Evolutionary conservation across 768 basidiomycete genomes (phyloP), one percentile per base, ranked within the genome.

Genomic region (Suillus decipiens): DNA sequence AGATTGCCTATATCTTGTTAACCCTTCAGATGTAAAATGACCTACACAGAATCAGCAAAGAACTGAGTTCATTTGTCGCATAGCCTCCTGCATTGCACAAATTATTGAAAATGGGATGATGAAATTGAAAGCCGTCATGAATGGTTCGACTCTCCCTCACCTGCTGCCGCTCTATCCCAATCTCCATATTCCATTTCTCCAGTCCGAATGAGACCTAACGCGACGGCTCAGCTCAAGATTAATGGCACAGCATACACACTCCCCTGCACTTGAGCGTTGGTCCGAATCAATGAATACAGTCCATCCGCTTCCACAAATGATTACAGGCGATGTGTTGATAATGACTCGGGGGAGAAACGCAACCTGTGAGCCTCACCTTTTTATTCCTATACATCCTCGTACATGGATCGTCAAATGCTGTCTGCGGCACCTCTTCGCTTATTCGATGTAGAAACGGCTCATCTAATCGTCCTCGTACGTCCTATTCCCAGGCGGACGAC

Each of bases 101-200:
- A n/a, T n/a, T n/a, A n/a, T n/a, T n/a, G n/a, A n/a, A n/a, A n/a
- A n/a, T n/a, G n/a, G n/a, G n/a, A n/a, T n/a, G n/a, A n/a, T n/a
- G n/a, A n/a, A n/a, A n/a, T n/a, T n/a, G n/a, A n/a, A n/a, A n/a
- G n/a, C n/a, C n/a, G n/a, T n/a, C n/a, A n/a, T n/a, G 93, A 96
- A 69, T 86, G 91, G 63, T 77, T 84, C 2, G 90, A 93, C 70
- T 90, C 89, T 19, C 71, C 72, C 63, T 87, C 92, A 61, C 90
- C 90, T 33, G 68, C 76, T 33, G 76, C 78, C n/a, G n/a, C n/a
- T 60, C 72, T 81, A 72, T 81, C 66, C 71, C 77, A 53, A 56
- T 71, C 61, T 1, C 62, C 68, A 12, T 17, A 39, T 41, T 51
- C 64, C 15, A 42, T 54, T 61, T 69, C 73, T 48, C 69, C 72